Evolutionary conservation across 192 early-diverging fungal species (phyloP), one percentile per base, ranked within the genome.

Genomic region (Coemansia sp.): DNA sequence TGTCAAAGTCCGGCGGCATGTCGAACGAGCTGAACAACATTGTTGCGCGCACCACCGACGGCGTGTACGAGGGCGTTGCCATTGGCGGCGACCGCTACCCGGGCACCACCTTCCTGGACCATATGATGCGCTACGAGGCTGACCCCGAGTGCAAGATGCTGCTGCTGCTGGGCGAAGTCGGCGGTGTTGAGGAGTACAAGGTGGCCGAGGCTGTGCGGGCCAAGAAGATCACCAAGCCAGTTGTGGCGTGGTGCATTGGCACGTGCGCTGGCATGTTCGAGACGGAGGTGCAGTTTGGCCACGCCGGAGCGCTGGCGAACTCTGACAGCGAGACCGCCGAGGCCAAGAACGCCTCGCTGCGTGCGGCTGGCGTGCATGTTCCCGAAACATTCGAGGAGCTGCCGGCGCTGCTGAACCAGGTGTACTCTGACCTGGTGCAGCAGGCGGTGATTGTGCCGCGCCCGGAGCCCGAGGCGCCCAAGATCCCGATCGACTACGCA

Each of bases 21-120:
- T 97, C 95, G 57, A 98, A 98, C 85, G 96, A 98, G 81, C 85
- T 98, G 60, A 98, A 98, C 88, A 98, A 98, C 87, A 98, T 98
- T 66, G 89, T 98, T 17, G 94, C 96, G 21, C 91, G 95, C 64
- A 87, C 92, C 38, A 94, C 95, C 51, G 90, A 97, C 82, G 96
- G 96, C 82, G 96, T 98, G 14, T 97, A 94, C 81, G 96, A 98
- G 83, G 96, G 96, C 73, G 90, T 98, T 44, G 95, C 96, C 26
- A 97, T 98, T 71, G 96, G 96, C 80, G 96, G 96, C 64, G 96
- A 98, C 83, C 87, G 96, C 63, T 98, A 98, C 85, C 96, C 96
- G 0, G 94, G 96, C 23, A 94, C 93, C 15, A 96, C 96, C 12
- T 98, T 98, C 83, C 94, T 98, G 59, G 96, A 98, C 81, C 96